Conservation (phyloP, 169 alveolate species). For the Plasmodium gonderi region DNA sequence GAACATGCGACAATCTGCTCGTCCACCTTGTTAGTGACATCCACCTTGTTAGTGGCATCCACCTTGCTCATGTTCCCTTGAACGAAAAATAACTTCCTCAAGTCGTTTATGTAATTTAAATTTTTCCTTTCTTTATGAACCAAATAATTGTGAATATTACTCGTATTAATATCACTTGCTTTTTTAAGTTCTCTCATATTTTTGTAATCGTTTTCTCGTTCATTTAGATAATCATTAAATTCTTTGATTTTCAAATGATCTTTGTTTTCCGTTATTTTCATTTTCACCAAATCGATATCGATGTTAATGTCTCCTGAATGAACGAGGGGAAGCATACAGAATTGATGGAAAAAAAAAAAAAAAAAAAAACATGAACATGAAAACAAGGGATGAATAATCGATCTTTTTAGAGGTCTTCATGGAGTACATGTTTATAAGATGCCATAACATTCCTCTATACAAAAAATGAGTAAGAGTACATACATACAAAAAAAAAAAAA, state of each 20-base stretch:
- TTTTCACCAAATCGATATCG: constrained; percentile 35
- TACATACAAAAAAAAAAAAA: background rate
- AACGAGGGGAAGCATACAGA: background rate
- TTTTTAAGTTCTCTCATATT: background rate
- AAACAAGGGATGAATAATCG: background rate
- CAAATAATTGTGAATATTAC: constrained; percentile 17
- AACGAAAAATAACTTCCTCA: constrained; percentile 24
- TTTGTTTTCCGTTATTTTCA: constrained; percentile 40
- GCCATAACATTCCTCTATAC: background rate
- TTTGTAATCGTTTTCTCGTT: constrained; percentile 27
- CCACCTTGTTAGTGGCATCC: background rate
- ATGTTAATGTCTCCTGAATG: constrained; percentile 43
- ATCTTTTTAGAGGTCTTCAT: background rate
- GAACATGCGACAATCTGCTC: no score
- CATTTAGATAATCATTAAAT: constrained; percentile 65
- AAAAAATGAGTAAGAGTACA: no score
- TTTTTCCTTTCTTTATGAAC: constrained; percentile 21
- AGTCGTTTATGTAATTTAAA: constrained; percentile 32
- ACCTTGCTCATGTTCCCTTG: background rate
- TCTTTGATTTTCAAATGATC: constrained; percentile 30
- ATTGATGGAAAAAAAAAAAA: no score
- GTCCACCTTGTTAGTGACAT: no score
- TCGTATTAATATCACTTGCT: background rate
- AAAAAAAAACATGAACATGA: no score
- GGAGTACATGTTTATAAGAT: background rate